Percentiles rank a stretch among this genome's conserved stretches.
Evolutionary conservation across 805 yeast genomes (phyloP).

Genomic region (Torulaspora microellipsoides): DNA sequence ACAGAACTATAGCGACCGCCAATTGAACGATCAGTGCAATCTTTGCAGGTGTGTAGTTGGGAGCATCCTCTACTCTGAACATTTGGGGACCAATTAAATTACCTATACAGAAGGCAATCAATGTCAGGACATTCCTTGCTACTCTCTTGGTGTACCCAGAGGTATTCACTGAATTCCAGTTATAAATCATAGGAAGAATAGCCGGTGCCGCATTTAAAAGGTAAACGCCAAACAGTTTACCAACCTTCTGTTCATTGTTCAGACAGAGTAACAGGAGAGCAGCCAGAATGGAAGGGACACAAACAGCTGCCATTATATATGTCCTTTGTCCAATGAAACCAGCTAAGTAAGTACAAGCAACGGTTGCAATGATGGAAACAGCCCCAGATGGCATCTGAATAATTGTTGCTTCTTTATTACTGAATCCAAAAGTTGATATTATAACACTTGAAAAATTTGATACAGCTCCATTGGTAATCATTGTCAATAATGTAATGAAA

Average conservation of each 20-base stretch:
- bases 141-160: slow-evolving; percentile 46
- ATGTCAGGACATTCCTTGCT: slow-evolving; percentile 40
- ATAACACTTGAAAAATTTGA: slow-evolving; percentile 36
- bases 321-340: slow-evolving; percentile 5
- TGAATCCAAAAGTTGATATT: slow-evolving; percentile 45
- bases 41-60: slow-evolving; percentile 41
- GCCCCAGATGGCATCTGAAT: slow-evolving; percentile 45
- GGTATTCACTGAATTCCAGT: slow-evolving; percentile 9
- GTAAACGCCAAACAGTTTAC: slow-evolving; percentile 8
- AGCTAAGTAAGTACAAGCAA: slow-evolving; percentile 2
- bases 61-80: slow-evolving; percentile 41
- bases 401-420: slow-evolving; percentile 40
- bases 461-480: slow-evolving; percentile 48
- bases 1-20: slow-evolving; percentile 3
- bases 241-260: slow-evolving; percentile 1
- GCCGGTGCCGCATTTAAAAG: slow-evolving; percentile 9
- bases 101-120: slow-evolving; percentile 48
- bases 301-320: slow-evolving; percentile 3
- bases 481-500: slow-evolving; percentile 41
- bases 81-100: slow-evolving; percentile 53
- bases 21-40: slow-evolving; percentile 16
- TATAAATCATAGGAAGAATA: slow-evolving; percentile 9
- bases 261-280: background rate
- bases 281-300: slow-evolving; percentile 3
- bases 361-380: slow-evolving; percentile 28